phyloP scores from a whole-genome alignment of 164 flowering plant species.

The Santalum album region DNA sequence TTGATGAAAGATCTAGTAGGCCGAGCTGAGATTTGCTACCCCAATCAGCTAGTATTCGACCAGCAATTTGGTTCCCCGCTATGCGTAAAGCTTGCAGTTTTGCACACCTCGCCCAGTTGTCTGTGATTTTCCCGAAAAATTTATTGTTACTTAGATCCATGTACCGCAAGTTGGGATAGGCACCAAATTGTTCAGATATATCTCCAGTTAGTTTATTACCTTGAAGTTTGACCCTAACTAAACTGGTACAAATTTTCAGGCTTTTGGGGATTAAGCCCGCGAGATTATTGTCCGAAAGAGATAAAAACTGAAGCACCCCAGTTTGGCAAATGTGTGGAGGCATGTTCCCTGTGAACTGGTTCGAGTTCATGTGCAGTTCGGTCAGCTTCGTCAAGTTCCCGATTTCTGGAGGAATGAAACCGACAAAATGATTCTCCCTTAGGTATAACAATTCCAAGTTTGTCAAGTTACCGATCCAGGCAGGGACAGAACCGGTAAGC shows the following conservation, averaged over 20 bases:
- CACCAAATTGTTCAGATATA: slow-evolving; percentile 14
- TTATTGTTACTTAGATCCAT: slow-evolving; percentile 13
- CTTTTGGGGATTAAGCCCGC: slow-evolving; percentile 13
- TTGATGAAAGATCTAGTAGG: slow-evolving; percentile 12
- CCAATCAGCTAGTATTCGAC: slow-evolving; percentile 12
- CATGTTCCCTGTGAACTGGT: no score
- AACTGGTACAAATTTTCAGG: slow-evolving; percentile 13
- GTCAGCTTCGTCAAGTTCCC: background rate
- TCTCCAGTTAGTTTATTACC: slow-evolving; percentile 13
- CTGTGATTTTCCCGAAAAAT: slow-evolving; percentile 14
- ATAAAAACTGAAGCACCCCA: no score
- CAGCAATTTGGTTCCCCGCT: slow-evolving; percentile 11
- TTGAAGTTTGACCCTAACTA: slow-evolving; percentile 11
- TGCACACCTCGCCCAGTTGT: background rate
- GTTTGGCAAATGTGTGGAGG: no score
- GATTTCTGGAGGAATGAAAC: slow-evolving; percentile 2
- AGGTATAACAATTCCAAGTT: background rate
- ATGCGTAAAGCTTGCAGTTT: slow-evolving; percentile 7
- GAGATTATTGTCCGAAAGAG: slow-evolving; percentile 4
- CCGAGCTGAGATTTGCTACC: slow-evolving; percentile 4
- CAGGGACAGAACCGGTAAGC: no score
- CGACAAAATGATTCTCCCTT: background rate
- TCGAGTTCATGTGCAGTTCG: no score
- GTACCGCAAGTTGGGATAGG: slow-evolving; percentile 10
- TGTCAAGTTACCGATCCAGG: no score